Base-by-base conservation (phyloP, 2,329 filamentous ascomycete species). In the Cladophialophora yegresii region DNA sequence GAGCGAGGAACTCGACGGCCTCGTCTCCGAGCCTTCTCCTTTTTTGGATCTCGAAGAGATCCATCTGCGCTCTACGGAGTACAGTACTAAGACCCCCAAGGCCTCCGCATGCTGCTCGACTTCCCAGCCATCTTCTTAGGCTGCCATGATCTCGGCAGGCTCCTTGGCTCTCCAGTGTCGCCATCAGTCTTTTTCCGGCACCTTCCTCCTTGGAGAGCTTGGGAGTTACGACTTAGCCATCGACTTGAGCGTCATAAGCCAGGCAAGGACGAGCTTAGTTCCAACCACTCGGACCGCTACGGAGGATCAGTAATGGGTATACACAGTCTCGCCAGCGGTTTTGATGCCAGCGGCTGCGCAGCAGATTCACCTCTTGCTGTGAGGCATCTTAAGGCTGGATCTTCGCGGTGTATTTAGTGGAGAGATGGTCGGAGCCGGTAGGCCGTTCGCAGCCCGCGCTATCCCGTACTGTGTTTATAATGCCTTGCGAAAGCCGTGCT, bases 61-160 rank as follows among this genome's bases (percentile, higher is more conserved):
- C 47, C 47, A 50, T 50, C 23, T 26, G 10, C 20, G 20, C 55
- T 47, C n/a, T n/a, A n/a, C n/a, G n/a, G n/a, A n/a, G n/a, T n/a
- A n/a, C n/a, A n/a, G 26, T 50, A 13, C 56, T 59, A 43, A 59
- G 23, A 40, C 56, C n/a, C 20, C 13, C n/a, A 22, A 22, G 47
- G 56, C 36, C 56, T 50, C 45, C 40, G 56, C 56, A 59, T 59
- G 22, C 45, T 50, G 56, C 56, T 36, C 45, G 26, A 51, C 23
- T 33, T 28, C 54, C 56, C 45, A 59, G 45, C 56, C 56, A 51
- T 51, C 56, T 50, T 13, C 36, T 59, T 28, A 30, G 43, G 8
- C 23, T 16, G 28, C 20, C 9, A 10, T 50, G 47, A 26, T 22
- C 23, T 2, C 20, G 12, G 20, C 47, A 26, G 47, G 3, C 7